phyloP scores from a whole-genome alignment of 169 alveolate species.

The Plasmodium billcollinsi region DNA sequence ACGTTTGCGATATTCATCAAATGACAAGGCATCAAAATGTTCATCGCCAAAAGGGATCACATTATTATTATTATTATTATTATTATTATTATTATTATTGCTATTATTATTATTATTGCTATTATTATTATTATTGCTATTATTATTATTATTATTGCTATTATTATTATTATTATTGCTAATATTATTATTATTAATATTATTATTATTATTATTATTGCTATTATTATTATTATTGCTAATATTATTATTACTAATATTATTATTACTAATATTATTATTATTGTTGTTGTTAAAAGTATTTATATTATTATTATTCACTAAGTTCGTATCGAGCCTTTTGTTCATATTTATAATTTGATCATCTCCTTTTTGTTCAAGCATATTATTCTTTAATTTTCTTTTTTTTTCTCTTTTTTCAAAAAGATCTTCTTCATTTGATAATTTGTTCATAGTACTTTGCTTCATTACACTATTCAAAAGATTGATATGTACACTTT shows the following conservation, averaged over 20 bases:
- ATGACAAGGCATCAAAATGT: not conserved
- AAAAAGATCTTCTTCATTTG: not conserved
- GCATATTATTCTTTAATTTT: not conserved
- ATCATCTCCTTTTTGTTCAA: not conserved
- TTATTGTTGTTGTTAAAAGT: not conserved
- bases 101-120: not conserved
- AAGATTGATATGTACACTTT: constrained; percentile 29
- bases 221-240: not conserved
- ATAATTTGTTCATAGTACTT: not conserved
- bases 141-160: not conserved
- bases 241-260: too few relatives aligned
- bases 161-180: not conserved
- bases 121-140: not conserved
- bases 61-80: not conserved
- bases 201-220: too few relatives aligned
- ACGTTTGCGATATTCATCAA: constrained; percentile 3
- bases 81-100: not conserved
- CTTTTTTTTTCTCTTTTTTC: not conserved
- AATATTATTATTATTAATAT: not conserved
- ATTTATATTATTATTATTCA: not conserved
- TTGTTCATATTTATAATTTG: not conserved
- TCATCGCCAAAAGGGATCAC: not conserved
- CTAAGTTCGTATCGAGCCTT: not conserved
- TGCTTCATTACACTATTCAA: constrained; percentile 25
- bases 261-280: not conserved